Evolutionary conservation across 768 basidiomycete species (phyloP).

Genomic region (Pulveroboletus sp.): DNA sequence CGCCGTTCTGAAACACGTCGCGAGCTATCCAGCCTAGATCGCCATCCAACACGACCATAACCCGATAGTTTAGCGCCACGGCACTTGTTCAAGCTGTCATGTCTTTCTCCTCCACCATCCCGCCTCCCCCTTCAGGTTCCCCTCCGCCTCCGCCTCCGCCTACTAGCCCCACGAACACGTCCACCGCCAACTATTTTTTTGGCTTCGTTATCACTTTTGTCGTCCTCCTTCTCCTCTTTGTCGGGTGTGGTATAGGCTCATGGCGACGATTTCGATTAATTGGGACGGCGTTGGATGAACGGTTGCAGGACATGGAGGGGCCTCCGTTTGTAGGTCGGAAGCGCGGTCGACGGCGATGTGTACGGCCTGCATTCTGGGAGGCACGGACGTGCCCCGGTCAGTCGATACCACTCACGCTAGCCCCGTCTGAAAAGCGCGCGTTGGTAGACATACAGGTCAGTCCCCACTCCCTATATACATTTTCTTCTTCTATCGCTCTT

Average conservation of each 20-base stretch:
- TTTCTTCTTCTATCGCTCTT: background rate
- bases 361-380: constrained; percentile 19
- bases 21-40: constrained; percentile 5
- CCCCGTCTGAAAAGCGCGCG: background rate
- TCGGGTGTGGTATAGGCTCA: constrained; percentile 47
- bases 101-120: constrained; percentile 1
- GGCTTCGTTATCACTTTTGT: constrained; percentile 32
- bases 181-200: constrained; percentile 29
- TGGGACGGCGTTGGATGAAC: constrained; percentile 19
- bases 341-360: constrained; percentile 15
- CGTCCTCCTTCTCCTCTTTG: constrained; percentile 42
- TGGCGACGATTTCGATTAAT: constrained; percentile 34
- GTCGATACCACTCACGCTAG: background rate
- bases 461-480: background rate
- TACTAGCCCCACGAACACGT: background rate
- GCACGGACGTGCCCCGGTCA: constrained; percentile 11
- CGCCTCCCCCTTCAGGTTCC: background rate
- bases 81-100: constrained; percentile 1
- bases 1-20: constrained; percentile 16
- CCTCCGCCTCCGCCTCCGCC: background rate
- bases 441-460: constrained; percentile 25
- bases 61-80: background rate
- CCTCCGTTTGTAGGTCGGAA: constrained; percentile 2
- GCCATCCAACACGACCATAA: constrained; percentile 1
- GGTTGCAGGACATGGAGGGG: constrained; percentile 14